Evolutionary conservation across 129 eudicot genomes (phyloP).

Genomic region (Pittosporum tobira): DNA sequence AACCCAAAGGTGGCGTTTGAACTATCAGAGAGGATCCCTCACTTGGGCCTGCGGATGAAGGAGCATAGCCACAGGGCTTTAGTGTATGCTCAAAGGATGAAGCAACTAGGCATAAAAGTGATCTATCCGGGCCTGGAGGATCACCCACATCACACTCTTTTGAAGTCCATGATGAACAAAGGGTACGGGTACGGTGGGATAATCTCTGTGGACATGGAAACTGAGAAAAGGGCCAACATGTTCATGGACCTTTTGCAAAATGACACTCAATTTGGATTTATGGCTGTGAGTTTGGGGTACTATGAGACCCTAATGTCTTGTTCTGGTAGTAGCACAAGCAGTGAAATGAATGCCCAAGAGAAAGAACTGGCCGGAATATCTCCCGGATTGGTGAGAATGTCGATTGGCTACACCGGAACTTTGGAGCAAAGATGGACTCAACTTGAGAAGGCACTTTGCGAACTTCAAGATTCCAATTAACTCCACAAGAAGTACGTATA

Average conservation of each 20-base stretch:
- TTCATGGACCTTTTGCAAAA: slow-evolving; percentile 57
- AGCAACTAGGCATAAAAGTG: slow-evolving; percentile 75
- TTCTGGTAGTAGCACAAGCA: slow-evolving; percentile 91
- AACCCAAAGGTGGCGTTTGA: slow-evolving; percentile 96
- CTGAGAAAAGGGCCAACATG: slow-evolving; percentile 54
- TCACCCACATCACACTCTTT: slow-evolving; percentile 62
- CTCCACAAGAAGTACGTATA: too few relatives aligned
- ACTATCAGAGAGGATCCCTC: slow-evolving; percentile 77
- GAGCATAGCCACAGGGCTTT: slow-evolving; percentile 61
- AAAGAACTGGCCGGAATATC: slow-evolving; percentile 68
- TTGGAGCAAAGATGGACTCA: slow-evolving; percentile 90
- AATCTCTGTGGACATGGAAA: slow-evolving; percentile 73
- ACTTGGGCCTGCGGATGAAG: slow-evolving; percentile 67
- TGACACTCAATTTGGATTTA: slow-evolving; percentile 57
- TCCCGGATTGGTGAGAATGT: slow-evolving; percentile 92
- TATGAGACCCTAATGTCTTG: slow-evolving; percentile 94
- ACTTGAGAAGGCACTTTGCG: slow-evolving; percentile 75
- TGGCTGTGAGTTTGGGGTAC: slow-evolving; percentile 86
- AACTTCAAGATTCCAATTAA: too few relatives aligned
- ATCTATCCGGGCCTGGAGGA: slow-evolving; percentile 86
- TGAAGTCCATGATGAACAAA: slow-evolving; percentile 49
- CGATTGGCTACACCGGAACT: slow-evolving; percentile 80
- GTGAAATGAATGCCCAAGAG: slow-evolving; percentile 71
- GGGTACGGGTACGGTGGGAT: slow-evolving; percentile 78
- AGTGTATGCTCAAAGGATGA: slow-evolving; percentile 73